phyloP scores from a whole-genome alignment of 1,284 basidiomycete genomes.

The Puccinia horiana region DNA sequence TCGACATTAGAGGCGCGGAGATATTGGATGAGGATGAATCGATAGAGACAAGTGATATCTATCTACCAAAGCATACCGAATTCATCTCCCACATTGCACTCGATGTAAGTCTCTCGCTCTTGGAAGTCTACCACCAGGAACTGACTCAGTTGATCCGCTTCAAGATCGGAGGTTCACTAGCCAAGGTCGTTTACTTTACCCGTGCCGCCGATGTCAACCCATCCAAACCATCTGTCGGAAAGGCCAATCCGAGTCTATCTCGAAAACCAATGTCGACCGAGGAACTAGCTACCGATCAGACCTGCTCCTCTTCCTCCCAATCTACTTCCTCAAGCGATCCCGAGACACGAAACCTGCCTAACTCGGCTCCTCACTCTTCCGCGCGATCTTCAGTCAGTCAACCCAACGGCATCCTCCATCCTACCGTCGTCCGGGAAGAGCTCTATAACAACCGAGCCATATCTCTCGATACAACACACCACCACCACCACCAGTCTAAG shows the following conservation, averaged over 20 bases:
- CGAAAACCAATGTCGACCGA: conserved; percentile 10
- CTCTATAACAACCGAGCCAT: conserved; percentile 14
- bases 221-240: conserved; percentile 64
- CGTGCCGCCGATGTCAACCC: conserved; percentile 63
- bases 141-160: neutral
- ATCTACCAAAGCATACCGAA: conserved; percentile 92
- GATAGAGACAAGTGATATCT: conserved; percentile 67
- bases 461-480: neutral
- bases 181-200: conserved; percentile 98
- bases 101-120: conserved; percentile 75
- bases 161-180: conserved; percentile 92
- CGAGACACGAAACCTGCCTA: conserved; percentile 32
- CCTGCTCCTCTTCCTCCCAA: conserved; percentile 44
- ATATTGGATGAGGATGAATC: conserved; percentile 42
- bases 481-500: neutral
- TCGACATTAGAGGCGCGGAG: conserved; percentile 39
- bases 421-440: conserved; percentile 52
- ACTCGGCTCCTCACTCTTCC: conserved; percentile 51
- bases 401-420: conserved; percentile 55
- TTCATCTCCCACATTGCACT: conserved; percentile 40
- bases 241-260: conserved; percentile 59
- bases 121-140: neutral
- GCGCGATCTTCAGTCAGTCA: conserved; percentile 52
- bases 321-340: neutral
- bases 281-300: conserved; percentile 49